Conservation (phyloP, 2,329 filamentous ascomycete genomes). For the Aspergillus ochraceus region DNA sequence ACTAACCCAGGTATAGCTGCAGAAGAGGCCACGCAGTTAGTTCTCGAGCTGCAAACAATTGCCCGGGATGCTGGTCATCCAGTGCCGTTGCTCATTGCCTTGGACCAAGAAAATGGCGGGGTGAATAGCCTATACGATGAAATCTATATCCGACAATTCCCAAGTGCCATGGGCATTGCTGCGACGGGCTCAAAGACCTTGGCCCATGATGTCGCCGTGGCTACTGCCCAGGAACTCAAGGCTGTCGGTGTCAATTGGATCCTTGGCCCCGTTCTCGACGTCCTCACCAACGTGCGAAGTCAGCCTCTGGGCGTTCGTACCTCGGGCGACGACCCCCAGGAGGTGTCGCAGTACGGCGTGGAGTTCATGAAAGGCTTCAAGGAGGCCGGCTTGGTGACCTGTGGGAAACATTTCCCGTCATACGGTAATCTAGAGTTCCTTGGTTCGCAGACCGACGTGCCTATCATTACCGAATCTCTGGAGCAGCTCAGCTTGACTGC, state of each 20-base stretch:
- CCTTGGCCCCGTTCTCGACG: conserved; percentile 88
- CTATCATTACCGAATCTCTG: conserved; percentile 90
- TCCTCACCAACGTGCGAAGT: conserved; percentile 87
- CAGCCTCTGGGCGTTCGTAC: conserved; percentile 89
- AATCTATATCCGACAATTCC: conserved; percentile 93
- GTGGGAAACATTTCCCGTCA: conserved; percentile 94
- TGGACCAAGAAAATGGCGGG: conserved; percentile 97
- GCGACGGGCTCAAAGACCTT: conserved; percentile 83
- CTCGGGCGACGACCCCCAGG: conserved; percentile 88
- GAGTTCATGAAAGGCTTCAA: conserved; percentile 91
- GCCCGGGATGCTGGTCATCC: conserved; percentile 88
- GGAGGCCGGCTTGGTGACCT: conserved; percentile 82
- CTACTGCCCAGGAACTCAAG: conserved; percentile 86
- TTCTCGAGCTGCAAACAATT: conserved; percentile 89
- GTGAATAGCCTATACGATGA: conserved; percentile 97
- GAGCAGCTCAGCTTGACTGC: conserved; percentile 92
- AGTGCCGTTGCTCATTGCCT: conserved; percentile 81
- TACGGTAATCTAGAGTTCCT: conserved; percentile 95
- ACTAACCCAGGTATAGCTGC: conserved; percentile 64
- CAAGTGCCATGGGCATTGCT: conserved; percentile 95
- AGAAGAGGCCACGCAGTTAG: conserved; percentile 81
- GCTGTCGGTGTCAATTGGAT: conserved; percentile 96
- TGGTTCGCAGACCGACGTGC: conserved; percentile 85
- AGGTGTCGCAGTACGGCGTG: conserved; percentile 89
- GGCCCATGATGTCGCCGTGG: conserved; percentile 86